phyloP scores from a whole-genome alignment of 2,329 filamentous ascomycete genomes.

The Colletotrichum sp. region DNA sequence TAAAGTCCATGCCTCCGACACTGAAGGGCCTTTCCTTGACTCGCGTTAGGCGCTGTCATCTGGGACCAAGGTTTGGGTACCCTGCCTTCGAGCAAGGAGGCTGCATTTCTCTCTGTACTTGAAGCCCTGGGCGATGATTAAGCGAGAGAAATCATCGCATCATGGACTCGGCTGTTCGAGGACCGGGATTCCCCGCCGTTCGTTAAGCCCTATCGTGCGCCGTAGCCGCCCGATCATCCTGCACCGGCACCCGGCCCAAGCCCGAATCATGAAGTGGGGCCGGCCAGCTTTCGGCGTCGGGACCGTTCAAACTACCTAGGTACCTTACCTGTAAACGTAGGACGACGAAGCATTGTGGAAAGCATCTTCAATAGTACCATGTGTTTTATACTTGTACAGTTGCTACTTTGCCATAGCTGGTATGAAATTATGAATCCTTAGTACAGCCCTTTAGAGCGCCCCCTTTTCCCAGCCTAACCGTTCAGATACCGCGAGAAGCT shows the following conservation, averaged over 20 bases:
- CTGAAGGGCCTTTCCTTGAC: neutral
- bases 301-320: too few relatives aligned
- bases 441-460: neutral
- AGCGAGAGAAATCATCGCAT: neutral
- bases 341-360: neutral
- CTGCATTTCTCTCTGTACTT: neutral
- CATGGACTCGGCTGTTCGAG: neutral
- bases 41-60: neutral
- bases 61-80: neutral
- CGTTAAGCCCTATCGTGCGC: neutral
- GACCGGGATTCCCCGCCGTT: neutral
- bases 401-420: neutral
- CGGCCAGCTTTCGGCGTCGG: neutral
- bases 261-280: neutral
- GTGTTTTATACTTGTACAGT: neutral
- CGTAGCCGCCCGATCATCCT: neutral
- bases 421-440: neutral
- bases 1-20: neutral
- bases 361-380: neutral
- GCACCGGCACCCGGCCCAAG: neutral
- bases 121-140: neutral
- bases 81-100: neutral
- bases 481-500: neutral
- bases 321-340: neutral
- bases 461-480: neutral